phyloP scores from a whole-genome alignment of 768 basidiomycete genomes.

The Tubosaeta sp. region DNA sequence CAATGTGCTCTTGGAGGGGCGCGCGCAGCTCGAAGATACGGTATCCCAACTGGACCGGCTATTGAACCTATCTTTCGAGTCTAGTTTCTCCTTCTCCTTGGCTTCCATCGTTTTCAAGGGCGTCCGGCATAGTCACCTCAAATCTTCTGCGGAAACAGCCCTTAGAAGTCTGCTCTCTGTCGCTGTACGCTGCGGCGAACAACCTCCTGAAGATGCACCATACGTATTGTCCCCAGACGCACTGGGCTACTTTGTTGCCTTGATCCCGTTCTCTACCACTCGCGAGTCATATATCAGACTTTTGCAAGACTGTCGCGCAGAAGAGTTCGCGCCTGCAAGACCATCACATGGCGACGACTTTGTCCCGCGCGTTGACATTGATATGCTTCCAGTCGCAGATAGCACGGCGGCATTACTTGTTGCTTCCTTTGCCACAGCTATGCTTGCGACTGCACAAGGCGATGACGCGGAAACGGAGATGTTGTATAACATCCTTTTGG shows the following conservation, averaged over 20 bases:
- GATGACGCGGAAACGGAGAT: constrained; percentile 82
- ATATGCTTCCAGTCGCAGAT: constrained; percentile 60
- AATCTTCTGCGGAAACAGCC: constrained; percentile 54
- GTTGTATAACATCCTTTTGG: constrained; percentile 70
- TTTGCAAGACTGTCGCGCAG: constrained; percentile 58
- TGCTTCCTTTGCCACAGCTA: constrained; percentile 70
- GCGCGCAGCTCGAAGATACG: constrained; percentile 61
- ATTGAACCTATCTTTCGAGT: constrained; percentile 71
- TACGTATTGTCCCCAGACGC: constrained; percentile 53
- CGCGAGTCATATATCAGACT: constrained; percentile 53
- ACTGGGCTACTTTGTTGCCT: constrained; percentile 74
- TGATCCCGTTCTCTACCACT: constrained; percentile 65
- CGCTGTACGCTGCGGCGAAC: constrained; percentile 44
- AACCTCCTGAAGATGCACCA: constrained; percentile 36
- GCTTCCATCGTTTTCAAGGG: constrained; percentile 86
- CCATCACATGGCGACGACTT: constrained; percentile 39
- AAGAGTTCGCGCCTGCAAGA: constrained; percentile 40
- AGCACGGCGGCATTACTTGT: constrained; percentile 63
- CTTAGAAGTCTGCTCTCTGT: constrained; percentile 61
- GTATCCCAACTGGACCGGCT: constrained; percentile 69
- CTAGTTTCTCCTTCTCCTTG: constrained; percentile 76
- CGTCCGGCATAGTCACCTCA: constrained; percentile 62
- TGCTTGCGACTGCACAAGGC: constrained; percentile 70
- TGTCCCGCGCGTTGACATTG: constrained; percentile 51
- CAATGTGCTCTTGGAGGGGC: constrained; percentile 57